A percentile compares a stretch with the other conserved stretches of the same genome.
These are phyloP conservation scores for Rhodomyrtus tomentosa DNA, from an alignment of 345 rosid species.

Conservation along the genomic window DNA sequence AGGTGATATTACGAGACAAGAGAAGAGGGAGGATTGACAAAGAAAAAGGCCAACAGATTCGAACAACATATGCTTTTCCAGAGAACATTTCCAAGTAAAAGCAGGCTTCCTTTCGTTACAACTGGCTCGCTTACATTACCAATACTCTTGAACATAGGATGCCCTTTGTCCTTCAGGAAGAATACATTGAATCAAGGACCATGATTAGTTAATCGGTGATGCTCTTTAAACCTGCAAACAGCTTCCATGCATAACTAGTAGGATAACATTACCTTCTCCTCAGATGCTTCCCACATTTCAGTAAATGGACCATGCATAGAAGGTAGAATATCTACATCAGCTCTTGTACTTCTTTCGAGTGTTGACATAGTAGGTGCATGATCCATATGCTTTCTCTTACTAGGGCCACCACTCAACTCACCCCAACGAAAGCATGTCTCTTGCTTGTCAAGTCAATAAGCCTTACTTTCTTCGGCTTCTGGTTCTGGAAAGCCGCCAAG, in stretches of 20 bases:
- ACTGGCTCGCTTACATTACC: constrained; percentile 79
- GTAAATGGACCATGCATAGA: constrained; percentile 50
- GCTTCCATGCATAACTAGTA: not conserved
- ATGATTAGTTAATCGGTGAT: not conserved
- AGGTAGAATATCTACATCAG: constrained; percentile 55
- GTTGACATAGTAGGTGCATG: constrained; percentile 50
- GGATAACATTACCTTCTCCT: constrained; percentile 40
- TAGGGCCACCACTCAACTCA: constrained; percentile 55
- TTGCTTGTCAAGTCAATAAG: too few species aligned
- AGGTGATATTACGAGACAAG: not conserved
- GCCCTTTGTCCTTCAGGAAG: constrained; percentile 47
- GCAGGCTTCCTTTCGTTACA: constrained; percentile 37
- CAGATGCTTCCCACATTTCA: constrained; percentile 61
- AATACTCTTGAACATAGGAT: constrained; percentile 58
- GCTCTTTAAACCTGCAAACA: not conserved
- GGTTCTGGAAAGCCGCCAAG: too few species aligned
- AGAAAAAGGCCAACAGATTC: not conserved
- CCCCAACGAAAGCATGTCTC: too few species aligned
- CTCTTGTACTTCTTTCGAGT: constrained; percentile 72
- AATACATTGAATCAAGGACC: not conserved
- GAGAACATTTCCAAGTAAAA: not conserved
- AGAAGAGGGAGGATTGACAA: not conserved
- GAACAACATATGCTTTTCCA: not conserved
- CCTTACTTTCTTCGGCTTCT: too few species aligned
- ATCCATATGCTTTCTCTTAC: constrained; percentile 76